These are phyloP conservation scores for Reticulascus tulasneorum DNA, from an alignment of 2,329 filamentous ascomycete genomes.

Conservation along the genomic window DNA sequence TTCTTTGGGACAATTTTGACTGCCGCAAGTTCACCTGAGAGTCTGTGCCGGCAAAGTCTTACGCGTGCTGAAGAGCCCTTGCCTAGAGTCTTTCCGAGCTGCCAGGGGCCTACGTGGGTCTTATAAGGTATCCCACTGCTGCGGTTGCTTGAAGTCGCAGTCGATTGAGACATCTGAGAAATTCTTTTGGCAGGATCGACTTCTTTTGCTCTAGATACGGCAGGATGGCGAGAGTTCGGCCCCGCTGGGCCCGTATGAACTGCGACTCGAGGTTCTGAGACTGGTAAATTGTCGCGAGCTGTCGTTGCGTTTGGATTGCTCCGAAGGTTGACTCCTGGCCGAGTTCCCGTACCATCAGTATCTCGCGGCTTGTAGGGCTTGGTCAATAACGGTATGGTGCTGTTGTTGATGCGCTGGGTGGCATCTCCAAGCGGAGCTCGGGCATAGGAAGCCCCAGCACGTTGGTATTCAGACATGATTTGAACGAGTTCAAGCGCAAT, in stretches of 20 bases:
- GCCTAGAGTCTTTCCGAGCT: conserved; percentile 82
- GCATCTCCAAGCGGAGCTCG: conserved; percentile 45
- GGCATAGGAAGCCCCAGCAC: conserved; percentile 8
- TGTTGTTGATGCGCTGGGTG: conserved; percentile 42
- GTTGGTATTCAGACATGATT: conserved; percentile 13
- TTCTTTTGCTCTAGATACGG: conserved; percentile 18
- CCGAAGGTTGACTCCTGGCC: neutral
- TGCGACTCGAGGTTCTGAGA: neutral
- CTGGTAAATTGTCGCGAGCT: conserved; percentile 1
- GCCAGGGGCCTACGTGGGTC: conserved; percentile 89
- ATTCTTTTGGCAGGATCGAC: conserved; percentile 31
- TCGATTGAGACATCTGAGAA: conserved; percentile 38
- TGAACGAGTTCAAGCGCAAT: neutral
- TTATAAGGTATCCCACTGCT: conserved; percentile 44
- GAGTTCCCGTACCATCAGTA: conserved; percentile 3
- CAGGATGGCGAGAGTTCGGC: conserved; percentile 16
- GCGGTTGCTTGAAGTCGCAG: conserved; percentile 28
- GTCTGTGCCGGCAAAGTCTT: conserved; percentile 73
- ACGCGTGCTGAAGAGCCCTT: conserved; percentile 88
- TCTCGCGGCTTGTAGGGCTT: conserved; percentile 25
- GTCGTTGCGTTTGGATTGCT: conserved; percentile 3
- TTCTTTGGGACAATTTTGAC: conserved; percentile 93
- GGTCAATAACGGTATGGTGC: conserved; percentile 24
- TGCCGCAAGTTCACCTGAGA: conserved; percentile 77
- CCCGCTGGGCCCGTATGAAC: conserved; percentile 2